Evolutionary conservation across 75 land plant genomes (phyloP), one percentile per base, ranked within the genome.

Genomic region (Cupressus sempervirens): DNA sequence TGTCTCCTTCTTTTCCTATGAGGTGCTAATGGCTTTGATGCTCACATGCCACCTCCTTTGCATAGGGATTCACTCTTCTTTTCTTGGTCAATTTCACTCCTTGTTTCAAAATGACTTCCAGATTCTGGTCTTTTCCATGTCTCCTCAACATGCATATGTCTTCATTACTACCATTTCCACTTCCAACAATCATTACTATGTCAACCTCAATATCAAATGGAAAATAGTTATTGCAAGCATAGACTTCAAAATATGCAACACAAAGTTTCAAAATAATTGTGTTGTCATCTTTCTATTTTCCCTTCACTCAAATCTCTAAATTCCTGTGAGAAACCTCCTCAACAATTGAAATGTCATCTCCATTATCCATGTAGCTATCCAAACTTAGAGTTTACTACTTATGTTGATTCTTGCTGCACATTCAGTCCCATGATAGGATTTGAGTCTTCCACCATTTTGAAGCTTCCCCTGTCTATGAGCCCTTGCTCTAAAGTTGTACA

Each of bases 141-240:
- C n/a, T n/a, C n/a, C n/a, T n/a, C n/a, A n/a, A n/a, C n/a, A n/a
- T n/a, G n/a, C n/a, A n/a, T n/a, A n/a, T n/a, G n/a, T n/a, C n/a
- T n/a, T n/a, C n/a, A n/a, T n/a, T 45, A 87, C 89, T 41, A 91
- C 92, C 92, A 91, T 91, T 82, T 91, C 92, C n/a, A 87, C 89
- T 91, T 48, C 91, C 92, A 48, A 91, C 92, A 83, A 88, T 76
- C 84, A 91, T 87, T 54, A 91, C 89, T 30, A 91, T 91, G 83
- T 91, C 92, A 32, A 67, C 91, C 56, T 91, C 91, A 29, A 91
- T 88, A 87, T 91, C 91, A 84, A 91, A 91, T 29, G 92, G 92
- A 76, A 91, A 91, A 83, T 91, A 89, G 54, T 89, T 91, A 73
- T 90, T 90, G 35, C 91, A 86, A 84, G 83, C 84, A 53, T 81